These are phyloP conservation scores for Sporothrix humicola DNA, from an alignment of 2,329 filamentous ascomycete genomes.

Conservation along the genomic window DNA sequence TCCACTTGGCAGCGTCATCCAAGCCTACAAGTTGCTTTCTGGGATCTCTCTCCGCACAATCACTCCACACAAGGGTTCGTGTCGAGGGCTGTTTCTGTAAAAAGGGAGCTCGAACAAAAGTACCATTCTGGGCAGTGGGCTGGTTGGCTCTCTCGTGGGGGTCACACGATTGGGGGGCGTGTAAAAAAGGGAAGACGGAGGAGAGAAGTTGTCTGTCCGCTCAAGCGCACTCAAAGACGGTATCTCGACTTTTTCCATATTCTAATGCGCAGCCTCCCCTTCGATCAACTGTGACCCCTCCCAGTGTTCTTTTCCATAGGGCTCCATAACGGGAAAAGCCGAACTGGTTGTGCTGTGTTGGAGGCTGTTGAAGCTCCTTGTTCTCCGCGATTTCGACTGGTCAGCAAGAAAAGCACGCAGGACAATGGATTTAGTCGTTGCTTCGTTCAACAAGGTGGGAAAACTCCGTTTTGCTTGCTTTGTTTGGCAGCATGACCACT, in stretches of 20 bases:
- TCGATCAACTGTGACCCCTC: neutral
- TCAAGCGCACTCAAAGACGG: no score
- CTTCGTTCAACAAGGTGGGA: neutral
- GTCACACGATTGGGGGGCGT: constrained; percentile 19
- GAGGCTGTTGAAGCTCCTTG: neutral
- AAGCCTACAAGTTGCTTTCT: neutral
- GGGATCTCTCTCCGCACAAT: neutral
- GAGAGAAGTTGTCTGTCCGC: neutral
- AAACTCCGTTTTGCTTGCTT: neutral
- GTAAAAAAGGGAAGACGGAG: neutral
- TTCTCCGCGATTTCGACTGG: neutral
- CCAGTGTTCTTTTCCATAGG: neutral
- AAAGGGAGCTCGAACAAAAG: neutral
- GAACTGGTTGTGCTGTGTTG: neutral
- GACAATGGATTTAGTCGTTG: neutral
- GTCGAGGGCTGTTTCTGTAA: no score
- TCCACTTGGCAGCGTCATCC: neutral
- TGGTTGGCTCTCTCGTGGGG: neutral
- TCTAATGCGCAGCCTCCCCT: neutral
- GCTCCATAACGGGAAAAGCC: constrained; percentile 7
- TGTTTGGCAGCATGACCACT: neutral
- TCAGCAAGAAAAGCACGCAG: neutral
- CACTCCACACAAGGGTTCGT: no score
- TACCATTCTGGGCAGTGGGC: neutral
- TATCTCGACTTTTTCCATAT: neutral